Conservation (phyloP, 176 grass and related monocot genomes). For the Aegilops speltoides region DNA sequence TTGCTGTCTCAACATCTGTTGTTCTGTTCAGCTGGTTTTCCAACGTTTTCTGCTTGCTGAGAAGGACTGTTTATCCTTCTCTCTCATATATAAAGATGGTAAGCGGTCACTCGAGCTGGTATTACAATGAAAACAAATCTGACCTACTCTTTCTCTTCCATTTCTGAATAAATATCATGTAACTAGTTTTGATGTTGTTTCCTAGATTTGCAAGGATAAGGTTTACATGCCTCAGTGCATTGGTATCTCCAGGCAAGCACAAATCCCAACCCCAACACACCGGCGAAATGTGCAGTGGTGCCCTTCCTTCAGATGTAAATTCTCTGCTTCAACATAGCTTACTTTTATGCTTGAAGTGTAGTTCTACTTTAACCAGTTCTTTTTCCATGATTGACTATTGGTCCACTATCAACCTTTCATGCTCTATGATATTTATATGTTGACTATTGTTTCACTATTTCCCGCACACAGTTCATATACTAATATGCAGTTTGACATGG, state of each 20-base stretch:
- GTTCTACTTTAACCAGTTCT: no score
- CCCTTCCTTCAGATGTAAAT: constrained; percentile 63
- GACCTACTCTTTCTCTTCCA: constrained; percentile 19
- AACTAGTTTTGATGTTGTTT: constrained; percentile 17
- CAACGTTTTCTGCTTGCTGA: constrained; percentile 90
- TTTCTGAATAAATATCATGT: constrained; percentile 6
- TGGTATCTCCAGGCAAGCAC: constrained; percentile 64
- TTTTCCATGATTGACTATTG: not conserved
- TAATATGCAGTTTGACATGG: not conserved
- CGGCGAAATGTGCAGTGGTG: constrained; percentile 36
- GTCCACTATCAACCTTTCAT: not conserved
- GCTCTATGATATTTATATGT: not conserved
- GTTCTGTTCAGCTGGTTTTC: constrained; percentile 65
- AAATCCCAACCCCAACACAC: constrained; percentile 36
- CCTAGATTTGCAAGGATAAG: constrained; percentile 95
- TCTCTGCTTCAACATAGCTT: constrained; percentile 4
- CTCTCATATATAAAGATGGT: constrained; percentile 81
- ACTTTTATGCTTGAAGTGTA: not conserved
- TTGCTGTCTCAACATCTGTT: constrained; percentile 12
- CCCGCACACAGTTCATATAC: not conserved
- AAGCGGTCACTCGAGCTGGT: constrained; percentile 95
- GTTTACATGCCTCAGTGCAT: constrained; percentile 66
- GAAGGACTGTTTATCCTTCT: constrained; percentile 87
- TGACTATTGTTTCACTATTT: not conserved
- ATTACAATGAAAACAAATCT: constrained; percentile 10